Evolutionary conservation across 2,329 filamentous ascomycete genomes (phyloP), one percentile per base, ranked within the genome.

Genomic region (Calonectria montana): DNA sequence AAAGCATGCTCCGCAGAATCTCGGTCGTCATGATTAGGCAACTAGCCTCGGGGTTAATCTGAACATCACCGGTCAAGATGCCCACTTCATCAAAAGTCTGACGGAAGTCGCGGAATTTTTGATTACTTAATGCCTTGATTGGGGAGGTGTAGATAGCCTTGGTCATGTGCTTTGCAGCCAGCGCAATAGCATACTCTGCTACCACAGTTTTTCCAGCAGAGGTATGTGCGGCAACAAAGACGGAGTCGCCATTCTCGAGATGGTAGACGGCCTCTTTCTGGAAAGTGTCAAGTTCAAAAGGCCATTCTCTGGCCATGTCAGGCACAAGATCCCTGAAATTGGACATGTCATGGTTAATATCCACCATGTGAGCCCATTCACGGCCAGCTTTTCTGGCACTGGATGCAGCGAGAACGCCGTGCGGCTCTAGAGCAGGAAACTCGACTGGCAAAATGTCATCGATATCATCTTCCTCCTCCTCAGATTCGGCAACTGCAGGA

Each of bases 11-110:
- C 70, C 97, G 91, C 70, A 99, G 85, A 85, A 99, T 99, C 81
- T 99, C 97, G 0, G 97, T 99, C 0, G 97, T 99, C 97, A 99
- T 99, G 83, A 99, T 98, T 48, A 99, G 88, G 84, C 97, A 99
- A 84, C 96, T 98, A 31, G 97, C 97, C 85, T 98, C 97, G 0
- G 96, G 95, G 75, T 97, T 95, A 79, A 99, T 99, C 83, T 99
- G 97, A 6, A 99, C 97, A 85, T 99, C 97, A 71, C 97, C 97
- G 0, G 97, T 99, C 75, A 99, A 85, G 75, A 99, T 98, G 18
- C 97, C 97, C 21, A 99, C 97, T 83, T 99, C 97, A 71, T 97
- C 95, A 79, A 99, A 99, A 0, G 91, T 92, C 68, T 92, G 90
- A 69, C 95, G 91, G 82, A 99, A 99, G 82, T 99, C 97, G 74